Evolutionary conservation across 2,329 filamentous ascomycete genomes (phyloP).

Genomic region (Diaporthe sp.): DNA sequence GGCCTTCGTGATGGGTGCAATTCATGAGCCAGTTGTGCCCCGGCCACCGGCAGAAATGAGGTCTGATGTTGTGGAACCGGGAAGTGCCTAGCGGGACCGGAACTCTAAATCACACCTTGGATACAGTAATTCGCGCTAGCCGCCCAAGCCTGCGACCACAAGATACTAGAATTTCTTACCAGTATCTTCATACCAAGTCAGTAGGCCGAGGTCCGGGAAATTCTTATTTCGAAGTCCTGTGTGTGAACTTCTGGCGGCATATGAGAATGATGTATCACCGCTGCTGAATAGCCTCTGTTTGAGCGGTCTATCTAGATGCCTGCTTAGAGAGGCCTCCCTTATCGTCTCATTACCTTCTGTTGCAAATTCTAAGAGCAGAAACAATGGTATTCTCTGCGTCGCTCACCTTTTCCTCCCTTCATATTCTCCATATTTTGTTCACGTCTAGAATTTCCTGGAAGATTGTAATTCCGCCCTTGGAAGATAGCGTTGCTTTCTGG

Average conservation of each 20-base stretch:
- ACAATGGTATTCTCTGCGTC: background rate
- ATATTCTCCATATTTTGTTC: background rate
- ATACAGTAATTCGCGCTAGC: background rate
- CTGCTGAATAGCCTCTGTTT: background rate
- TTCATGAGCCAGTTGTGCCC: background rate
- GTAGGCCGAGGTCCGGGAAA: background rate
- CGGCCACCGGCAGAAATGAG: background rate
- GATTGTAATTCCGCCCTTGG: background rate
- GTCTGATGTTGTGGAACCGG: conserved; percentile 8
- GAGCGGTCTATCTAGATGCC: too few relatives aligned
- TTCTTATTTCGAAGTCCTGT: too few relatives aligned
- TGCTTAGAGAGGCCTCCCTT: background rate
- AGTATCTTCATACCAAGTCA: background rate
- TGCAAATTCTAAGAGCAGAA: background rate
- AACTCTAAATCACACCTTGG: background rate
- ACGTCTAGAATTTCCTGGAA: background rate
- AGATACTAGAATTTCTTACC: background rate
- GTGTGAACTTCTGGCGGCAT: rapidly evolving
- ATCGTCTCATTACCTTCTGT: background rate
- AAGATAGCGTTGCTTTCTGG: too few relatives aligned
- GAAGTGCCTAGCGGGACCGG: conserved; percentile 4
- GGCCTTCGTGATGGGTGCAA: background rate
- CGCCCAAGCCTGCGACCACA: background rate
- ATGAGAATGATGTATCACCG: background rate
- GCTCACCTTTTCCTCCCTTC: too few relatives aligned